A percentile compares a stretch with the other conserved stretches of the same genome.
Evolutionary conservation across 306 rosid genomes (phyloP).

Genomic region (Gastrolobium villosum): DNA sequence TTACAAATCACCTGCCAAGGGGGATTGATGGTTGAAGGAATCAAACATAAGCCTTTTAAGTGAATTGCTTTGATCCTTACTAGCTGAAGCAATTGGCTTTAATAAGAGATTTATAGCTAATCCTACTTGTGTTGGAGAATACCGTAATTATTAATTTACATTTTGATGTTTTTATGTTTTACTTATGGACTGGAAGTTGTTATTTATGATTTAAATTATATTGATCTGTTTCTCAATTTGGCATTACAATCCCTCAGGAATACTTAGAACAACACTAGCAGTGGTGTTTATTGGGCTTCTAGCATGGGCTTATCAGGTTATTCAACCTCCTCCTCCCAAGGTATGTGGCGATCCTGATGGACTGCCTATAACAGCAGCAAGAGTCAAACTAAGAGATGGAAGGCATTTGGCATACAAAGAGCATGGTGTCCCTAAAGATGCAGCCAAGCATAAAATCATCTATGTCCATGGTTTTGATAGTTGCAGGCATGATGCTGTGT

Average conservation of each 20-base stretch:
- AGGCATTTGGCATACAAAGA: conserved; percentile 90
- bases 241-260: conserved; percentile 60
- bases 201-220: conserved; percentile 2
- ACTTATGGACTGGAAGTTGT: not conserved
- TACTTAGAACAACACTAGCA: conserved; percentile 59
- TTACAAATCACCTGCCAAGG: not conserved
- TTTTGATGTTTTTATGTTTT: conserved; percentile 35
- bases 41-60: not conserved
- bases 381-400: conserved; percentile 87
- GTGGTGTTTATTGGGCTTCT: conserved; percentile 69
- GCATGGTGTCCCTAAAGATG: conserved; percentile 76
- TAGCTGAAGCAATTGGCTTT: not conserved
- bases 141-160: conserved; percentile 22
- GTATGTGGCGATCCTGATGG: conserved; percentile 84
- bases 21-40: not conserved
- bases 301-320: conserved; percentile 84
- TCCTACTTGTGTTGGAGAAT: not conserved
- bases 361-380: conserved; percentile 74
- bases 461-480: conserved; percentile 63
- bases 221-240: not conserved
- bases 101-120: not conserved
- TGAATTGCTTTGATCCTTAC: not conserved
- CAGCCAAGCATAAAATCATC: conserved; percentile 75
- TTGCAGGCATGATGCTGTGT: conserved; percentile 74
- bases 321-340: conserved; percentile 79